A percentile compares a stretch with the other conserved stretches of the same genome.
These are phyloP conservation scores for Aaosphaeria pasadenensis DNA, from an alignment of 2,329 filamentous ascomycete species.

Conservation along the genomic window DNA sequence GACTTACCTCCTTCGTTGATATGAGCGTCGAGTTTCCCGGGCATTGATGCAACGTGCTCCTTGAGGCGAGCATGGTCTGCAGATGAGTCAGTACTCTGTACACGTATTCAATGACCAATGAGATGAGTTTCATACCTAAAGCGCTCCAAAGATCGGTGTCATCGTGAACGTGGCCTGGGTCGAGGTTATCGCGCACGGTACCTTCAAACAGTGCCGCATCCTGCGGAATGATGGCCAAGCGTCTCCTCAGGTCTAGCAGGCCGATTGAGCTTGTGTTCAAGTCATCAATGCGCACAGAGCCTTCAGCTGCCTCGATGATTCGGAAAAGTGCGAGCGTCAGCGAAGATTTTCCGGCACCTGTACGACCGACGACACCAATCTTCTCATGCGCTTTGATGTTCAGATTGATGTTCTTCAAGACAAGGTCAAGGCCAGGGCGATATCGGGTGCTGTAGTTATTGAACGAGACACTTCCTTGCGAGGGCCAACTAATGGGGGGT, in stretches of 20 bases:
- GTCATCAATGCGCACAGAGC: conserved; percentile 83
- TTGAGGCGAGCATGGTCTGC: conserved; percentile 89
- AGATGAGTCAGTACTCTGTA: conserved; percentile 17
- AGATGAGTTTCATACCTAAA: conserved; percentile 62
- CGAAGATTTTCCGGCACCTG: conserved; percentile 93
- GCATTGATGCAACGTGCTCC: conserved; percentile 83
- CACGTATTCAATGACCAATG: background rate
- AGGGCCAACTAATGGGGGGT: conserved; percentile 87
- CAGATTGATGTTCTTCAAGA: conserved; percentile 87
- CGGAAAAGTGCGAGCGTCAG: conserved; percentile 90
- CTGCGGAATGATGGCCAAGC: conserved; percentile 95
- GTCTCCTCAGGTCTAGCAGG: conserved; percentile 79
- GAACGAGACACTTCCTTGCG: conserved; percentile 83
- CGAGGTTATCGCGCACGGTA: conserved; percentile 88
- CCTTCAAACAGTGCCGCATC: conserved; percentile 96
- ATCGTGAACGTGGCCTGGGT: conserved; percentile 91
- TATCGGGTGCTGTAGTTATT: conserved; percentile 94
- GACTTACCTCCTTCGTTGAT: conserved; percentile 89
- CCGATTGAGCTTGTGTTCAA: conserved; percentile 90
- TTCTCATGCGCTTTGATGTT: conserved; percentile 96
- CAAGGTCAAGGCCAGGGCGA: conserved; percentile 81
- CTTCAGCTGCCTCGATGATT: conserved; percentile 83
- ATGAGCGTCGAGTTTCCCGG: conserved; percentile 82
- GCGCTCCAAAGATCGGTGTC: conserved; percentile 98
- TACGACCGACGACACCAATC: conserved; percentile 94